Conservation (phyloP, 805 yeast genomes). For the Metschnikowia dekortorum region DNA sequence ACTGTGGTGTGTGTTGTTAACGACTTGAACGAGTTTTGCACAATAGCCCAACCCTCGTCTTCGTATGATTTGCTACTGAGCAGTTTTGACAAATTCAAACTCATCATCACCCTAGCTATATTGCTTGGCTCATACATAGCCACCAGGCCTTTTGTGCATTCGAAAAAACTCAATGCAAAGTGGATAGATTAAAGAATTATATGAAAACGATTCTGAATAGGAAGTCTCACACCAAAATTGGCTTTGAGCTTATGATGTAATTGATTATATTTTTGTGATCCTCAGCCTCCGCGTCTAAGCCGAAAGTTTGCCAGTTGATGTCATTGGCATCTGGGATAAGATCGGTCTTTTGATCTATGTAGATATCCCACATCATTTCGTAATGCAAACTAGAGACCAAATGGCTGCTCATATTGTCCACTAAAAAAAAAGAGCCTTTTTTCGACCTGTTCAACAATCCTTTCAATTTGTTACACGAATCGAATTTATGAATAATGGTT, state of each 20-base stretch:
- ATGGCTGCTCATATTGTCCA: slow-evolving; percentile 32
- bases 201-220: neutral
- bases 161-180: slow-evolving; percentile 46
- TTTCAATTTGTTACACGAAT: slow-evolving; percentile 7
- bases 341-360: slow-evolving; percentile 20
- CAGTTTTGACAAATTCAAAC: slow-evolving; percentile 62
- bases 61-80: slow-evolving; percentile 73
- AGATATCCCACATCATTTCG: slow-evolving; percentile 39
- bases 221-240: slow-evolving; percentile 6
- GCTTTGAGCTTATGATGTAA: slow-evolving; percentile 6
- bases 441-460: slow-evolving; percentile 6
- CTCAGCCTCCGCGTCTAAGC: slow-evolving; percentile 19
- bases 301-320: slow-evolving; percentile 27
- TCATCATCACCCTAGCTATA: slow-evolving; percentile 54
- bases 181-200: slow-evolving; percentile 42
- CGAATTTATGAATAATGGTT: slow-evolving; percentile 13
- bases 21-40: slow-evolving; percentile 63
- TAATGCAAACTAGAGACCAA: slow-evolving; percentile 33
- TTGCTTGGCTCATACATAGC: slow-evolving; percentile 44
- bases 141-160: slow-evolving; percentile 54
- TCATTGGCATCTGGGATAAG: neutral
- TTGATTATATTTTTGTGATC: slow-evolving; percentile 11
- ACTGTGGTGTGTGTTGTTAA: slow-evolving; percentile 63
- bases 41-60: slow-evolving; percentile 72
- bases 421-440: slow-evolving; percentile 23